Evolutionary conservation across 2,329 filamentous ascomycete genomes (phyloP), one percentile per base, ranked within the genome.

Genomic region (Exutisphaerella laricina): DNA sequence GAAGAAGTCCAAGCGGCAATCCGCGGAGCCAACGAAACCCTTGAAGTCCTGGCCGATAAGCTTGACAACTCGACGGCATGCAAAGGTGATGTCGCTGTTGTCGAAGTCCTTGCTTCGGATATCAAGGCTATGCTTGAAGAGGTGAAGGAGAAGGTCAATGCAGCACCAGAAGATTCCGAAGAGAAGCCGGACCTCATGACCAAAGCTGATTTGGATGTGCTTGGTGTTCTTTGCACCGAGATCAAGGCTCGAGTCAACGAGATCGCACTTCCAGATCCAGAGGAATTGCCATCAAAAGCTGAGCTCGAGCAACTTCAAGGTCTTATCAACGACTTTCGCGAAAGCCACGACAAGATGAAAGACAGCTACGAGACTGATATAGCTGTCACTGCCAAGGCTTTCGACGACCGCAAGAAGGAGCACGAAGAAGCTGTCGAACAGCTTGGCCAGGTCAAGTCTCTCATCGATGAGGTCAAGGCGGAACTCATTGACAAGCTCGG

Each of bases 351-450:
- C n/a, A 73, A 84, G 45, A 70, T 92, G 51, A 82, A 78, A 49
- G 82, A 86, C 33, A 80, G 85, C 61, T 82, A 84, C 51, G 83
- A 84, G 54, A 80, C 72, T 2, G 82, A 89, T 42, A 80, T 84
- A 34, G 82, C 86, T 31, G 71, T 85, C 17, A 88, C 83, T 12
- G 80, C 80, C 2, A 87, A 87, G 65, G 83, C 84, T 1, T 83
- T 92, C 33, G 87, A 92, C 40, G 84, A 90, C 46, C 84, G 88
- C 18, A 88, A 90, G 58, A 78, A 83, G 32, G 90, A 96, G 62
- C 88, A 87, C 41, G 82, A 83, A 16, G 82, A 80, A 10, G 78
- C 95, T 17, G 76, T 84, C 10, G 83, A 90, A 47, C 82, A 83
- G 43, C 83, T 97, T 12, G 76, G 78, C 1, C 87, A 88, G 55